Base-by-base conservation (phyloP, 2,329 filamentous ascomycete species). In the Colletotrichum simmondsii region DNA sequence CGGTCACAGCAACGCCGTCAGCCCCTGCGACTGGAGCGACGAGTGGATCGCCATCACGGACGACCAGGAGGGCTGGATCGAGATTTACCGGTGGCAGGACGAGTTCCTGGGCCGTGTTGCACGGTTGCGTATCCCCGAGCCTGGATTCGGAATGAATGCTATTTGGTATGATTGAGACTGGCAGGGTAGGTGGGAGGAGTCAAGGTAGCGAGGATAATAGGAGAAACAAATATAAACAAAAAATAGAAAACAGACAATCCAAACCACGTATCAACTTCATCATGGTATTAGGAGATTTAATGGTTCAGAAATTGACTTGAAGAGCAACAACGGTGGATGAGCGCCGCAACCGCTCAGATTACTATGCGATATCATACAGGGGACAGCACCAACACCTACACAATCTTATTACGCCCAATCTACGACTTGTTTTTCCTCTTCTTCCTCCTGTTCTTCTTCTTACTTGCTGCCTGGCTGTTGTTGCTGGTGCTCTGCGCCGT, bases 131-230 rank as follows among this genome's bases (percentile, higher is more conserved):
- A 92, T 97, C 49, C 91, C 92, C 6, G 95, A 97, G 85, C 94
- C 93, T n/a, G 95, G 95, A 1, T 97, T 97, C 81, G 94, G 94
- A 2, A 97, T 97, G 95, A 97, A 97, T 83, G 94, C 94, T n/a
- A 95, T 97, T 75, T 97, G 95, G 95, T 97, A 97, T 81, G 93
- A 97, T 71, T 85, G 74, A 54, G 16, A 0, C 0, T 42, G 14
- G 5, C 14, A 37, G 2, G 10, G 30, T 8, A 32, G 32, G 10
- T 35, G 1, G 11, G 32, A 35, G 32, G 35, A 3, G 2, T 42
- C 12, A 16, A 16, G 19, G 22, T 46, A n/a, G 22, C 14, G 16
- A 2, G 12, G 10, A 32, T 5, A 19, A 10, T 28, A 6, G 35
- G 24, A n/a, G 22, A 46, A 12, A 6, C 26, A 24, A 5, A 53